These are phyloP conservation scores for Phaeosphaeriaceae sp. DNA, from an alignment of 2,329 filamentous ascomycete genomes.

Conservation along the genomic window DNA sequence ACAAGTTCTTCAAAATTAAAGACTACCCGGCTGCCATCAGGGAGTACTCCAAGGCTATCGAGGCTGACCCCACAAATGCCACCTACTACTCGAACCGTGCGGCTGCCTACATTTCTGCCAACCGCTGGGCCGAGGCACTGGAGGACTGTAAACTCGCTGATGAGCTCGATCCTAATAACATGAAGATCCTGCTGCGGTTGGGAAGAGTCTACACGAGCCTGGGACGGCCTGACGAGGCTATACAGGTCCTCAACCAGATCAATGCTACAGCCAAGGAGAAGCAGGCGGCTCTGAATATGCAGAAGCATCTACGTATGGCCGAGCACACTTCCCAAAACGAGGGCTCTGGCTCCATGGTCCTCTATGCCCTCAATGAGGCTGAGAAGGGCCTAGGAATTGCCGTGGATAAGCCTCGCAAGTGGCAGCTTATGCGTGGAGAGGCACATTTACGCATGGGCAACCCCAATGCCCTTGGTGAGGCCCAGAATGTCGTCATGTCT, in stretches of 20 bases:
- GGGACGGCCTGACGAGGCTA: conserved; percentile 84
- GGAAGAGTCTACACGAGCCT: conserved; percentile 89
- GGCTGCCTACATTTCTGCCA: conserved; percentile 89
- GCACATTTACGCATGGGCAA: conserved; percentile 93
- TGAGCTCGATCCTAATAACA: conserved; percentile 81
- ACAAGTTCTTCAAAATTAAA: conserved; percentile 95
- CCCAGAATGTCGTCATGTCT: conserved; percentile 89
- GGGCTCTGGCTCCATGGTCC: conserved; percentile 85
- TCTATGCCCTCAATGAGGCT: conserved; percentile 90
- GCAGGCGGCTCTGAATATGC: conserved; percentile 82
- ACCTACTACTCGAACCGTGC: conserved; percentile 96
- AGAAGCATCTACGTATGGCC: conserved; percentile 79
- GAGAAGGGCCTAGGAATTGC: conserved; percentile 76
- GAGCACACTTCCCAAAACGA: conserved; percentile 77
- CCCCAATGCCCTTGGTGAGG: conserved; percentile 85
- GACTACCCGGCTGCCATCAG: conserved; percentile 87
- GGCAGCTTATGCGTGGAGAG: conserved; percentile 90
- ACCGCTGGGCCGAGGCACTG: conserved; percentile 77
- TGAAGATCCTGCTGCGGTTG: conserved; percentile 86
- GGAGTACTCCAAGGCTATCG: conserved; percentile 94
- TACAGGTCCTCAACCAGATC: conserved; percentile 81
- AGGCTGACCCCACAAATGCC: conserved; percentile 81
- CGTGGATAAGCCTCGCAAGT: conserved; percentile 86
- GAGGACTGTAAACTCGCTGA: conserved; percentile 85
- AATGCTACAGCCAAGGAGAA: conserved; percentile 85